Evolutionary conservation across 2,329 filamentous ascomycete species (phyloP).

Genomic region (Trichoderma oligosporum): DNA sequence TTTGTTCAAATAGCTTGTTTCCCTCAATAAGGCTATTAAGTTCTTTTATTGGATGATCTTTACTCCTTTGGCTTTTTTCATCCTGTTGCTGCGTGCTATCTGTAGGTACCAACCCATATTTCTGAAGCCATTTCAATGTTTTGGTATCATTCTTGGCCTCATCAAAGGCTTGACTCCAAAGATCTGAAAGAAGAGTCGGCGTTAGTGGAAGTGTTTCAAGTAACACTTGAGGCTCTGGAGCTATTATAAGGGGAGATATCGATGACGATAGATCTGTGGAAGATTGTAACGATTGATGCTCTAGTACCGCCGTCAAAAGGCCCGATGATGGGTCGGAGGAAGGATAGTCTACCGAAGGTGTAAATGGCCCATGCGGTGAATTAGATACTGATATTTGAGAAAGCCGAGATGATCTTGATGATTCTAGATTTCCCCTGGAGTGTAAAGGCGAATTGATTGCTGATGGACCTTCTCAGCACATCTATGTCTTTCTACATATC

Average conservation of each 20-base stretch:
- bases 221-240: not conserved
- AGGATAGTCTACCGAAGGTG: not conserved
- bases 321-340: not conserved
- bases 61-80: not conserved
- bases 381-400: not conserved
- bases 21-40: not conserved
- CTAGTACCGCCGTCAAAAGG: too few relatives aligned
- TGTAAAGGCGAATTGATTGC: not conserved
- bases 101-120: not conserved
- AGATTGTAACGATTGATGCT: too few relatives aligned
- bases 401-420: not conserved
- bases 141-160: not conserved
- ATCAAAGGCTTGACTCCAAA: not conserved
- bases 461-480: too few relatives aligned
- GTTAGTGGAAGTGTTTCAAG: not conserved
- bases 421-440: not conserved
- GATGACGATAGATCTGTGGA: not conserved
- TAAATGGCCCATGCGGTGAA: not conserved
- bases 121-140: conserved; percentile 7
- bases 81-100: not conserved
- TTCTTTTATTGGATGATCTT: not conserved
- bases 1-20: conserved; percentile 1
- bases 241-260: not conserved
- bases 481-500: too few relatives aligned
- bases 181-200: not conserved